A percentile compares a stretch with the other conserved stretches of the same genome.
These are phyloP conservation scores for Hygrophorus pudorinus DNA, from an alignment of 768 basidiomycete species.

Conservation along the genomic window DNA sequence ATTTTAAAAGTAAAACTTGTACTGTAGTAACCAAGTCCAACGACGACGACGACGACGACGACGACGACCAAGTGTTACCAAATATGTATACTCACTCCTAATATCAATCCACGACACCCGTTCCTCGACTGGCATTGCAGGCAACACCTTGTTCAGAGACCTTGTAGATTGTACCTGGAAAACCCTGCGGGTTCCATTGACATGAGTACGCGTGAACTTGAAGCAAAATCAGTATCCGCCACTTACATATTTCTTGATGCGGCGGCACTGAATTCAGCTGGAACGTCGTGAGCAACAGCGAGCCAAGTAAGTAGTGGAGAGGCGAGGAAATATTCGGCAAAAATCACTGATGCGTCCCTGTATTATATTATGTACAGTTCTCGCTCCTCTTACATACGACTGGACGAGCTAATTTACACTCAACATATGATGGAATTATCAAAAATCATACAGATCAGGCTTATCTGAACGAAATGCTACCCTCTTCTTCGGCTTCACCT, in stretches of 20 bases:
- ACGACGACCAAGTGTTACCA: slow-evolving; percentile 1
- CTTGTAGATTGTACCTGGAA: no score
- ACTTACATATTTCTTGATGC: no score
- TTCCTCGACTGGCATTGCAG: background rate
- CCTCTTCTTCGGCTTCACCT: slow-evolving; percentile 49
- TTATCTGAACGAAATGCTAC: slow-evolving; percentile 61
- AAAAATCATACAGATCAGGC: slow-evolving; percentile 71
- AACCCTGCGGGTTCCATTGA: no score
- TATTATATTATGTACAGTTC: background rate
- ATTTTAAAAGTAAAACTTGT: no score
- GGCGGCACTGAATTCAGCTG: no score
- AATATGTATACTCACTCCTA: slow-evolving; percentile 4
- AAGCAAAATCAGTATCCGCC: no score
- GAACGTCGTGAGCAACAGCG: no score
- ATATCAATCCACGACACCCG: slow-evolving; percentile 7
- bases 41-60: slow-evolving; percentile 4
- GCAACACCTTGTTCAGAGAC: no score
- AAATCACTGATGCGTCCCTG: background rate
- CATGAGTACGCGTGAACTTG: no score
- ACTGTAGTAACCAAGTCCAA: no score
- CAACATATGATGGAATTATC: slow-evolving; percentile 12
- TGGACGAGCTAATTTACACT: background rate
- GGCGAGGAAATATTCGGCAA: no score
- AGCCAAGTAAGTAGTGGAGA: no score
- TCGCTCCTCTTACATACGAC: background rate